Base-by-base conservation (phyloP, 106 monocot genomes). In the Phalaenopsis equestris region DNA sequence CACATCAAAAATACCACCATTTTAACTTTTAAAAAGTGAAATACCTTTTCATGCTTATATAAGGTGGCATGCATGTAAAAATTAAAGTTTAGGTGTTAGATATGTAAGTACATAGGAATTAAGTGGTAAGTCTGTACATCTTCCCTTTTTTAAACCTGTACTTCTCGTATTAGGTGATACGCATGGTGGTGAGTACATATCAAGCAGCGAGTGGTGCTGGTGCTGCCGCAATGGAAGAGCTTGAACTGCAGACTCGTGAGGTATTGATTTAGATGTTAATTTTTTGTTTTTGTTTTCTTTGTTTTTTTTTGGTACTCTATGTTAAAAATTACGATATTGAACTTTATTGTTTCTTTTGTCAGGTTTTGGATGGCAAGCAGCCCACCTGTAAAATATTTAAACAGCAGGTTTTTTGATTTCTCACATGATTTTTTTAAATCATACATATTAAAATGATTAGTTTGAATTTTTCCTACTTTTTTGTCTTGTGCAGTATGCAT, bases 191-290 rank as follows among this genome's bases (percentile, higher is more conserved):
- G 42, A 95, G 95, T 80, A 99, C 99, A 16, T 99, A 99, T 75
- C 99, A 99, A 81, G 99, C 99, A 84, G 99, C 99, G 10, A 99
- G 99, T 88, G 99, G 99, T 52, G 99, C 99, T 47, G 99, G 99
- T 81, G 94, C 99, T 68, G 99, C 94, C 75, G 99, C 99, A 81
- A 99, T 99, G 99, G 93, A 95, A 85, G 99, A 99, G 84, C 94
- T 99, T 74, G 82, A 85, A 75, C 83, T 88, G n/a, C 99, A 99
- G 80, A 99, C 95, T 72, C 88, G 90, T 73, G 99, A 99, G 92
- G 99, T 99, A 2, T 75, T 80, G 18, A 16, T 52, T 4, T 45
- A 0, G 6, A 45, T 45, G 3, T 45, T 45, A 30, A 45, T 45
- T 45, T 45, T 45, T 45, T 45, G 6, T 45, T 45, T 45, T 45